Base-by-base conservation (phyloP, 176 grass and related monocot genomes). In the Rhipidocladum racemiflorum region DNA sequence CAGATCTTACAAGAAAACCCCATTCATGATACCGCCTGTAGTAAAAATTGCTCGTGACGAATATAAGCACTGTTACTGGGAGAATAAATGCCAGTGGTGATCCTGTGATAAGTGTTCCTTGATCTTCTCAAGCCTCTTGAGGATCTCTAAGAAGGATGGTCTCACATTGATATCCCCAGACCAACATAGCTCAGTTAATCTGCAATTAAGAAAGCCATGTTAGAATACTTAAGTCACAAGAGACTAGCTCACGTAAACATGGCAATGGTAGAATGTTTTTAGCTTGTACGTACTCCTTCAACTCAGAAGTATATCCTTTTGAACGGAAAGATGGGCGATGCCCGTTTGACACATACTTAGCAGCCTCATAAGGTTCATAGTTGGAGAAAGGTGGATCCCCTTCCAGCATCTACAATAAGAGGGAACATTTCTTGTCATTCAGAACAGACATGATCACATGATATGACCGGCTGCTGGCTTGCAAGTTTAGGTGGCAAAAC, bases 131-230 rank as follows among this genome's bases (percentile, higher is more conserved):
- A 99, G 92, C 80, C 51, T 91, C 83, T 94, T 99, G 67, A 99
- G 92, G 51, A 99, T 99, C 63, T 96, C 97, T 38, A 99, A 74
- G 86, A 99, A 99, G 63, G 97, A 96, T 49, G 97, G 97, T 49
- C 97, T 93, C 57, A 87, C 39, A 62, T 77, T 87, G 89, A 96
- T 90, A 79, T 99, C 93, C 28, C 35, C 76, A n/a, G 83, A 56
- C 93, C 97, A 99, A 83, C 90, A 96, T 48, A 85, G 28, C 65
- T 85, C 91, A 48, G 87, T 90, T 89, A 99, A 87, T 1, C 97
- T 99, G 77, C 78, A 87, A 49, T 79, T 21, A 62, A 11, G 15
- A 61, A 89, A 79, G 54, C 11, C 20, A 79, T 53, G 74, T 83
- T 53, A 77, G 43, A 50, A 28, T 34, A 80, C 60, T 60, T 12